Evolutionary conservation across 805 yeast genomes (phyloP), one percentile per base, ranked within the genome.

Genomic region (Yamadazyma scolyti): DNA sequence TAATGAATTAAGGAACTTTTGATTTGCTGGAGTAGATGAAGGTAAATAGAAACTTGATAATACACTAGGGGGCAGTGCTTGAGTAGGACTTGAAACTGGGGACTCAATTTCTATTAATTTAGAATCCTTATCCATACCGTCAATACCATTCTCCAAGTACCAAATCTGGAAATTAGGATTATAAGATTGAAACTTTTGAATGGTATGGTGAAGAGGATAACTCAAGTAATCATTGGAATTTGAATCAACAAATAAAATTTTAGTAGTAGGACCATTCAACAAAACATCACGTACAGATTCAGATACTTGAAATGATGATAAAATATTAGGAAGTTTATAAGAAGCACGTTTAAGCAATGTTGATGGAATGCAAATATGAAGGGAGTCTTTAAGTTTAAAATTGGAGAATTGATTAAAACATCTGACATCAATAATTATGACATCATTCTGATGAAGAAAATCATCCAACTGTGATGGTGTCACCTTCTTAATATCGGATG

Each of bases 21-120:
- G 56, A 27, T 54, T 51, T 14, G 58, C 49, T 18, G 64, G 60
- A 3, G 65, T 55, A 3, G 63, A 56, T 4, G 66, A 52, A 4
- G 74, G 74, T 16, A 68, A 46, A 8, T 62, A 53, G 43, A 68
- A 67, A 1, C 72, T 71, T 1, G 69, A 55, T 15, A 68, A 34
- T 14, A 34, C 26, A 5, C 40, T 28, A 6, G 43, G 43, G 7
- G 37, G 37, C 4, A 10, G n/a, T 8, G 22, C 16, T 16, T 12
- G 15, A 14, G 18, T 13, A 14, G 37, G 37, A 21, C 32, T 28
- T 10, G 23, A 7, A 3, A 33, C 9, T 5, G 37, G 37, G 12
- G 30, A 18, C 13, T 28, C 32, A n/a, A 25, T 21, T 16, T 41
- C 45, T 9, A 41, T 24, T 11, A 41, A 21, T 13, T 9, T 6